Evolutionary conservation across 805 yeast genomes (phyloP).

Genomic region (Pichia nanzhaoensis): DNA sequence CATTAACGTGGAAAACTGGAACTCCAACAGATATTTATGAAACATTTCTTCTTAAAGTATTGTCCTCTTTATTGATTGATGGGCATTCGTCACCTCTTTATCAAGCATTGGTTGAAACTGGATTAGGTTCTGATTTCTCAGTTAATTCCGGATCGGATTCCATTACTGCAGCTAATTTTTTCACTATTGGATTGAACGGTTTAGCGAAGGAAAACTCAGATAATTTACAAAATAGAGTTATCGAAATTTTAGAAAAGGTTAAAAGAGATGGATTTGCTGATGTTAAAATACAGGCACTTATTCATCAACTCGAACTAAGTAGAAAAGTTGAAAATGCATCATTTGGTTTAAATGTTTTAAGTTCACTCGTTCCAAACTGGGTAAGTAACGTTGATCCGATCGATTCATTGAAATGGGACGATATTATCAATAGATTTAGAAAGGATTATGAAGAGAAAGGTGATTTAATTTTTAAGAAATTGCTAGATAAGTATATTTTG

Average conservation of each 20-base stretch:
- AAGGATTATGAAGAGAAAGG: constrained; percentile 46
- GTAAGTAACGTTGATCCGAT: constrained; percentile 77
- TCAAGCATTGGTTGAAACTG: constrained; percentile 78
- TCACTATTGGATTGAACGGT: constrained; percentile 84
- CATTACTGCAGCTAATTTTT: constrained; percentile 66
- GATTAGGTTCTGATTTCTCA: constrained; percentile 77
- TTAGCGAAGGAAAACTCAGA: constrained; percentile 41
- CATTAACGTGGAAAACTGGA: constrained; percentile 87
- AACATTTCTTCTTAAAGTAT: constrained; percentile 62
- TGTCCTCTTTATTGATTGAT: constrained; percentile 68
- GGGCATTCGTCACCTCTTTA: constrained; percentile 92
- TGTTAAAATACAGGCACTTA: constrained; percentile 69
- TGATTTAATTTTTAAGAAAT: constrained; percentile 52
- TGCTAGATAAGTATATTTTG: constrained; percentile 49
- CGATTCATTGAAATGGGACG: constrained; percentile 57
- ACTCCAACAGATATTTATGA: constrained; percentile 62
- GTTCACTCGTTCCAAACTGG: constrained; percentile 78
- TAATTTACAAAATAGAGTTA: constrained; percentile 43
- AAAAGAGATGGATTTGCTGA: constrained; percentile 42
- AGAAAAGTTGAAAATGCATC: constrained; percentile 85
- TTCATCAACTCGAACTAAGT: constrained; percentile 79
- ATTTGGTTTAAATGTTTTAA: constrained; percentile 75
- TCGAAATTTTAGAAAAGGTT: constrained; percentile 39
- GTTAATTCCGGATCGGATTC: constrained; percentile 85
- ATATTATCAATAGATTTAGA: constrained; percentile 52